phyloP scores from a whole-genome alignment of 805 yeast genomes.

The Candida argentea region DNA sequence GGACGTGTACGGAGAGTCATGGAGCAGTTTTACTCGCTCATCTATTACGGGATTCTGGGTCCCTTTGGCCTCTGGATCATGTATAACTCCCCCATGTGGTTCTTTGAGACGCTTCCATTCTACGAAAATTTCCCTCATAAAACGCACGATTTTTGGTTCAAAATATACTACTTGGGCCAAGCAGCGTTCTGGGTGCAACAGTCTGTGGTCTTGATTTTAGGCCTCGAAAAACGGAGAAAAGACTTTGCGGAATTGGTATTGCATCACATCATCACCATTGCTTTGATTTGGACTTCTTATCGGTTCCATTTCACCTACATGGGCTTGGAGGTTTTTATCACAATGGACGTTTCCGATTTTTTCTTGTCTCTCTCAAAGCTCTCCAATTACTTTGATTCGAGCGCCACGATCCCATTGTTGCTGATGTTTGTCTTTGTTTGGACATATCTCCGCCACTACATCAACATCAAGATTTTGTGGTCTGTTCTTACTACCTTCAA shows the following conservation, averaged over 20 bases:
- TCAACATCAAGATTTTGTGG: conserved; percentile 74
- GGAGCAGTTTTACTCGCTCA: conserved; percentile 83
- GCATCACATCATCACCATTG: conserved; percentile 88
- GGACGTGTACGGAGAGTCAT: conserved; percentile 69
- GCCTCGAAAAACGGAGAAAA: conserved; percentile 89
- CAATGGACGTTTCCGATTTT: conserved; percentile 95
- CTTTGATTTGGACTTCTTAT: conserved; percentile 78
- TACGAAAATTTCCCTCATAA: conserved; percentile 78
- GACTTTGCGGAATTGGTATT: conserved; percentile 85
- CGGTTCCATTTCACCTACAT: conserved; percentile 95
- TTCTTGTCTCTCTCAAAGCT: conserved; percentile 78
- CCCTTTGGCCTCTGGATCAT: conserved; percentile 86
- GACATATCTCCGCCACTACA: conserved; percentile 83
- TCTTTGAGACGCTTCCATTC: conserved; percentile 74
- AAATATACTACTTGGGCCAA: conserved; percentile 78
- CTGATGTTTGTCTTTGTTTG: conserved; percentile 60
- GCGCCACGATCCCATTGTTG: conserved; percentile 55
- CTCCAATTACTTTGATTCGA: conserved; percentile 73
- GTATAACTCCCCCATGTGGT: conserved; percentile 78
- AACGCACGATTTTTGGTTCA: conserved; percentile 58
- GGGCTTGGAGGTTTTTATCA: conserved; percentile 82
- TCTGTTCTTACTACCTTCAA: conserved; percentile 78
- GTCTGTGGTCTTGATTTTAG: conserved; percentile 69
- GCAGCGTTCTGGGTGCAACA: conserved; percentile 99
- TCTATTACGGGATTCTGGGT: conserved; percentile 73